Percentiles rank a stretch among this genome's conserved stretches.
phyloP scores from a whole-genome alignment of 139 green algal genomes.

The Coelastrella sp. region DNA sequence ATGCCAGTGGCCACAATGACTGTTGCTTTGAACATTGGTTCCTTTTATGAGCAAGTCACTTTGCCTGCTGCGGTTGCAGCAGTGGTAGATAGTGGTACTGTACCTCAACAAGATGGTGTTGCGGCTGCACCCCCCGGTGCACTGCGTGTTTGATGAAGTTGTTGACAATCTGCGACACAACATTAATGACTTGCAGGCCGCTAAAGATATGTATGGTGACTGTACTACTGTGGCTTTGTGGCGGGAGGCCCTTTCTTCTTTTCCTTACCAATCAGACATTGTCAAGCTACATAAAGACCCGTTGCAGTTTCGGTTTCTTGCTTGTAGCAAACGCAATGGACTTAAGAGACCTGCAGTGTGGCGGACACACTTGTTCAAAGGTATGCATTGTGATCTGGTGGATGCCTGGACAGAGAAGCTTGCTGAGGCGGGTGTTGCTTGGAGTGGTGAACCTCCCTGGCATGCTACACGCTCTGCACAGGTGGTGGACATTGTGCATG shows the following conservation, averaged over 20 bases:
- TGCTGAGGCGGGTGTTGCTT: neutral
- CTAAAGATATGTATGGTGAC: neutral
- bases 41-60: neutral
- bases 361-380: neutral
- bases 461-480: neutral
- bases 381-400: neutral
- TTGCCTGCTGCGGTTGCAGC: too few relatives aligned
- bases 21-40: neutral
- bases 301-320: neutral
- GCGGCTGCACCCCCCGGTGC: too few relatives aligned
- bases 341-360: neutral
- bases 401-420: neutral
- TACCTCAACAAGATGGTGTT: too few relatives aligned
- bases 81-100: too few relatives aligned
- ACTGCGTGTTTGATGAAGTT: too few relatives aligned
- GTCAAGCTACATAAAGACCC: slow-evolving; percentile 12
- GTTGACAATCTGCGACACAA: too few relatives aligned
- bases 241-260: neutral
- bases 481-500: neutral
- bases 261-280: neutral
- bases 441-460: neutral
- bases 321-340: neutral
- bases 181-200: too few relatives aligned
- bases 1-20: too few relatives aligned
- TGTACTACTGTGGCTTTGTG: neutral